A percentile compares a stretch with the other conserved stretches of the same genome.
Evolutionary conservation across 306 rosid species (phyloP).

Genomic region (Bauhinia variegata): DNA sequence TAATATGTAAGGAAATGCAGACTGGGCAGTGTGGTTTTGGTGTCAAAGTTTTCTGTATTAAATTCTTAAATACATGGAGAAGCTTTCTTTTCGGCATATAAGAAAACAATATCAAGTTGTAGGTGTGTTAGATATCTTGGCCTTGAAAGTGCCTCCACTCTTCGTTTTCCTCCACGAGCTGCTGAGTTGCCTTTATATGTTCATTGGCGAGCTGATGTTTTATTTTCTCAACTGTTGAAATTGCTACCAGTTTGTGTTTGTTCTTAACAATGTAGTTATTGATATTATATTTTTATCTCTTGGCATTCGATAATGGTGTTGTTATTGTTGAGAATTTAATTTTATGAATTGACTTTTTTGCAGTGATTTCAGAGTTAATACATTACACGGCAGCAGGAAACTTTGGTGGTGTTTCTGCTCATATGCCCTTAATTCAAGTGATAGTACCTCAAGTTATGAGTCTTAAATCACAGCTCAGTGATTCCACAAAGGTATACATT

Average conservation of each 20-base stretch:
- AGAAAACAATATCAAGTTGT: not conserved
- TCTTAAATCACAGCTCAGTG: slow-evolving; percentile 89
- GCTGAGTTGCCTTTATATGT: not conserved
- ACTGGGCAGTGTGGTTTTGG: not conserved
- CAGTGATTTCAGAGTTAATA: slow-evolving; percentile 97
- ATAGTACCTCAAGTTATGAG: slow-evolving; percentile 95
- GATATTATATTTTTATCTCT: not conserved
- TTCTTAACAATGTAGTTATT: not conserved
- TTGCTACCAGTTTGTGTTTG: not conserved
- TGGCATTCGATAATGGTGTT: slow-evolving; percentile 20
- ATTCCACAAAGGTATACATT: slow-evolving; percentile 79
- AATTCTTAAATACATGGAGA: not conserved
- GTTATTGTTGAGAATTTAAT: not conserved
- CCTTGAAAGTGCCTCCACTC: not conserved
- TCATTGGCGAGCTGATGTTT: not conserved
- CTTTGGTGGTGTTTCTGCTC: slow-evolving; percentile 70
- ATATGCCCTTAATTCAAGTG: slow-evolving; percentile 92
- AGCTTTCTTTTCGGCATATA: not conserved
- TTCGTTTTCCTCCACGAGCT: not conserved
- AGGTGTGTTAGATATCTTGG: not conserved
- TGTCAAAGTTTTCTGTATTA: not conserved
- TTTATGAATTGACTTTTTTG: slow-evolving; percentile 29
- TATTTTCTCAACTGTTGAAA: not conserved
- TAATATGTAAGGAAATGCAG: not conserved
- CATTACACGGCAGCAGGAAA: slow-evolving; percentile 81